Percentiles rank a stretch among this genome's conserved stretches.
phyloP scores from a whole-genome alignment of 805 yeast species.

The Kuraishia ogatae region DNA sequence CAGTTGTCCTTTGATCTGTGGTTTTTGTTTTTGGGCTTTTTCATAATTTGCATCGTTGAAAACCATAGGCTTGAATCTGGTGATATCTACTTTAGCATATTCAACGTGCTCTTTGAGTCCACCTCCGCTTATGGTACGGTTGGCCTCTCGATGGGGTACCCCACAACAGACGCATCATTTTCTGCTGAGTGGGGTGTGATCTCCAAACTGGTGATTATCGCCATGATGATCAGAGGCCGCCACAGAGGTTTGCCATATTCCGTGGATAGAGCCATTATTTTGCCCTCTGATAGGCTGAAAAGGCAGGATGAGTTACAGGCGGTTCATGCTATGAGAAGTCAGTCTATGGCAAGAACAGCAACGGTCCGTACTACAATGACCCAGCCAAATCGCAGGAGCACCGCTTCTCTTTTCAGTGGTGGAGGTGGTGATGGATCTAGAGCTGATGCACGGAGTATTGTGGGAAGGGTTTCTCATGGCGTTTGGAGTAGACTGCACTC shows the following conservation, averaged over 20 bases:
- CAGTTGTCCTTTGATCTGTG: slow-evolving; percentile 93
- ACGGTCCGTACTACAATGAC: background rate
- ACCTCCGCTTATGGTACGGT: slow-evolving; percentile 96
- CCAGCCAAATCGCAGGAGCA: background rate
- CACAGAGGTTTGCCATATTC: slow-evolving; percentile 95
- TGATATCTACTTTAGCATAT: slow-evolving; percentile 49
- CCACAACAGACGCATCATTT: slow-evolving; percentile 58
- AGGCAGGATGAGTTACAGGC: slow-evolving; percentile 55
- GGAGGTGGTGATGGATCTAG: background rate
- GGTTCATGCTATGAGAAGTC: slow-evolving; percentile 26
- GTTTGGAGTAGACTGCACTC: background rate
- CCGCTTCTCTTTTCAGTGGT: background rate
- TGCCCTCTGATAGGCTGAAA: slow-evolving; percentile 63
- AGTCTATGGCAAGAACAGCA: background rate
- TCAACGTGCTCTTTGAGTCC: slow-evolving; percentile 74
- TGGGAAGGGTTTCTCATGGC: background rate
- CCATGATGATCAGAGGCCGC: slow-evolving; percentile 89
- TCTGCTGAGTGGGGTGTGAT: slow-evolving; percentile 61
- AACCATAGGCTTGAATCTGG: slow-evolving; percentile 46
- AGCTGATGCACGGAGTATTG: background rate
- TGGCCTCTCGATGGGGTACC: slow-evolving; percentile 84
- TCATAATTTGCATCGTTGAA: slow-evolving; percentile 82
- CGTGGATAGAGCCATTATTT: slow-evolving; percentile 86
- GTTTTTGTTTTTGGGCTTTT: slow-evolving; percentile 82
- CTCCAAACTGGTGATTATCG: slow-evolving; percentile 78